phyloP scores from a whole-genome alignment of 768 basidiomycete species.

The Termitomyces sp. region DNA sequence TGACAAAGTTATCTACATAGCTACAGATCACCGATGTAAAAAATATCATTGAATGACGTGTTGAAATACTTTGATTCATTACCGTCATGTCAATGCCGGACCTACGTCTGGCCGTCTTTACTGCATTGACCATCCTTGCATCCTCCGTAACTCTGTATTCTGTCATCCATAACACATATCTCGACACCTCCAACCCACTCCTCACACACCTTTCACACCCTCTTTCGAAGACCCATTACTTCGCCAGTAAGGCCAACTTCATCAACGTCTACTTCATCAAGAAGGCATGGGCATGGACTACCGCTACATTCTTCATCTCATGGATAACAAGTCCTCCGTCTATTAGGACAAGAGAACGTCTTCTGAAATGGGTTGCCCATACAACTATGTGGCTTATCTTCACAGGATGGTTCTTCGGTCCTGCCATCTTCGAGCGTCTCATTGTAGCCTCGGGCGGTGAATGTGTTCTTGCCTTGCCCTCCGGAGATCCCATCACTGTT shows the following conservation, averaged over 20 bases:
- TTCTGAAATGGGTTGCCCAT: constrained; percentile 53
- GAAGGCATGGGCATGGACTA: constrained; percentile 88
- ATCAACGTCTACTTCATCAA: constrained; percentile 91
- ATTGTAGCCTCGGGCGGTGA: constrained; percentile 67
- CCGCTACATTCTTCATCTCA: constrained; percentile 56
- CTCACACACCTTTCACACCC: constrained; percentile 69
- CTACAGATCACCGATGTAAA: background rate
- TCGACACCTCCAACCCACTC: constrained; percentile 82
- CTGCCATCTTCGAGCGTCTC: constrained; percentile 68
- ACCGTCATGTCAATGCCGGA: constrained; percentile 24
- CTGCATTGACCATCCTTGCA: constrained; percentile 43
- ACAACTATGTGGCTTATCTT: constrained; percentile 73
- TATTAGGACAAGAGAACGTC: constrained; percentile 36
- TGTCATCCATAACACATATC: constrained; percentile 59
- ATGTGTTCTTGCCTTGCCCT: constrained; percentile 66
- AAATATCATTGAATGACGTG: constrained; percentile 2
- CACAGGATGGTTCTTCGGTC: constrained; percentile 88
- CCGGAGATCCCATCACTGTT: constrained; percentile 49
- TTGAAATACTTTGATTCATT: background rate
- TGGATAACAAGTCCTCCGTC: constrained; percentile 55
- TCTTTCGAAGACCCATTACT: constrained; percentile 60
- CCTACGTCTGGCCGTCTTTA: constrained; percentile 31
- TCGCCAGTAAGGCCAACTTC: constrained; percentile 76
- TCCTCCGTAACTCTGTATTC: constrained; percentile 66
- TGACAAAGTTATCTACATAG: background rate